These are phyloP conservation scores for Venturia effusa DNA, from an alignment of 2,329 filamentous ascomycete species.

Conservation along the genomic window DNA sequence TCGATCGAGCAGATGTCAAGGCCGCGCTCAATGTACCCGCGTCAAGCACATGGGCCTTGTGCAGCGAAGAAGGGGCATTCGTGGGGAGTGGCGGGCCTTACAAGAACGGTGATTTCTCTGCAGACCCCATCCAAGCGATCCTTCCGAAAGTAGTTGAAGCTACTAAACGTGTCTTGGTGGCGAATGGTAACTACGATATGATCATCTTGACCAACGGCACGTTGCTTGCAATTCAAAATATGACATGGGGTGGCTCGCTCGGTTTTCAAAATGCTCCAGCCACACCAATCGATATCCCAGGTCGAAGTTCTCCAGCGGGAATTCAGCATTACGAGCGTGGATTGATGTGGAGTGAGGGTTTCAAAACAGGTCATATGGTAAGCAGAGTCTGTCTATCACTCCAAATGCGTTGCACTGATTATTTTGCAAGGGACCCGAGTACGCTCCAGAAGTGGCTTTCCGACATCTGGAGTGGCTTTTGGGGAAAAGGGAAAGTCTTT, in stretches of 20 bases:
- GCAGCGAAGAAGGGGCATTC: constrained; percentile 11
- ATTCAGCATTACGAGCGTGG: constrained; percentile 26
- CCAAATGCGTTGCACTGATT: constrained; percentile 13
- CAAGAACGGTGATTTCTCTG: constrained; percentile 14
- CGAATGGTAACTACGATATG: constrained; percentile 13
- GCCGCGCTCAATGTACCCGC: constrained; percentile 15
- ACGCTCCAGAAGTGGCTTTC: constrained; percentile 23
- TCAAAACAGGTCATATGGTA: constrained; percentile 24
- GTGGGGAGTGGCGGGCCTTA: constrained; percentile 13
- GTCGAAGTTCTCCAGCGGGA: constrained; percentile 1
- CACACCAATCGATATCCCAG: constrained; percentile 10
- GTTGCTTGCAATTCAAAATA: constrained; percentile 17
- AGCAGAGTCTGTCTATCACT: not conserved
- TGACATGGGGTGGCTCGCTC: constrained; percentile 16
- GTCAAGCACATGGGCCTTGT: constrained; percentile 15
- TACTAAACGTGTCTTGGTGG: constrained; percentile 13
- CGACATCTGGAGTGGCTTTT: constrained; percentile 27
- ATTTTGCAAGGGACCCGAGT: constrained; percentile 33
- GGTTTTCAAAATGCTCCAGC: constrained; percentile 14
- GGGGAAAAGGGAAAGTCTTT: constrained; percentile 21
- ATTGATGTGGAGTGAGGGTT: constrained; percentile 27
- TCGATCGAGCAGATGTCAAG: constrained; percentile 16
- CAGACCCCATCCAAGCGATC: constrained; percentile 15
- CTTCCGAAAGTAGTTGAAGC: constrained; percentile 14
- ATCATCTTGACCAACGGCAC: constrained; percentile 13